Percentiles rank a stretch among this genome's conserved stretches.
Evolutionary conservation across 768 basidiomycete genomes (phyloP).

Genomic region (Lactarius indigo): DNA sequence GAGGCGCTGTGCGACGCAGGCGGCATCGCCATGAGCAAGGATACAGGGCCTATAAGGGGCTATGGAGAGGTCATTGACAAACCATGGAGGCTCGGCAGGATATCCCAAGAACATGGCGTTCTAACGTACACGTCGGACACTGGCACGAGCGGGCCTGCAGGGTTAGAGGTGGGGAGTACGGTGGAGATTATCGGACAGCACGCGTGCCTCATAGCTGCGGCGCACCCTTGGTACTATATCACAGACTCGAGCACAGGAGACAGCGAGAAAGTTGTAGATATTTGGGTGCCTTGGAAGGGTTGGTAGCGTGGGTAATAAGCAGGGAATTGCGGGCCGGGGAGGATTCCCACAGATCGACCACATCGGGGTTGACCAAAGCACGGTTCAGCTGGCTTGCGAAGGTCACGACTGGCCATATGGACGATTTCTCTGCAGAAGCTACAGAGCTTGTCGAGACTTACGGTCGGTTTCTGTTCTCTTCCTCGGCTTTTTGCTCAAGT

Average conservation of each 20-base stretch:
- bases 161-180: constrained; percentile 53
- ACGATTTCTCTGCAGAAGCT: constrained; percentile 74
- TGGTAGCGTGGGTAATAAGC: constrained; percentile 46
- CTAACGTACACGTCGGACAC: constrained; percentile 39
- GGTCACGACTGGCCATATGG: constrained; percentile 31
- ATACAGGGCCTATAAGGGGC: constrained; percentile 67
- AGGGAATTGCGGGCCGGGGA: background rate
- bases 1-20: constrained; percentile 84
- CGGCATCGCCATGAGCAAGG: constrained; percentile 84
- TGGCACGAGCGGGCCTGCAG: constrained; percentile 20
- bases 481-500: background rate
- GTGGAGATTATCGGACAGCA: constrained; percentile 81
- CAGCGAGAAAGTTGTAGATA: constrained; percentile 55
- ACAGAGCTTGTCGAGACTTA: constrained; percentile 95
- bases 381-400: background rate
- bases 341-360: constrained; percentile 4
- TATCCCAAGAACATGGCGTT: constrained; percentile 80
- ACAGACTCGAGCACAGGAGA: constrained; percentile 59
- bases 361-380: background rate
- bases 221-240: constrained; percentile 80
- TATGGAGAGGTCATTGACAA: constrained; percentile 70
- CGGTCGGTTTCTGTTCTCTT: constrained; percentile 43
- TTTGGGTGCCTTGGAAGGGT: constrained; percentile 91
- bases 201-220: constrained; percentile 79
- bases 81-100: constrained; percentile 59